Evolutionary conservation across 306 rosid genomes (phyloP), one percentile per base, ranked within the genome.

Genomic region (Urtica urens): DNA sequence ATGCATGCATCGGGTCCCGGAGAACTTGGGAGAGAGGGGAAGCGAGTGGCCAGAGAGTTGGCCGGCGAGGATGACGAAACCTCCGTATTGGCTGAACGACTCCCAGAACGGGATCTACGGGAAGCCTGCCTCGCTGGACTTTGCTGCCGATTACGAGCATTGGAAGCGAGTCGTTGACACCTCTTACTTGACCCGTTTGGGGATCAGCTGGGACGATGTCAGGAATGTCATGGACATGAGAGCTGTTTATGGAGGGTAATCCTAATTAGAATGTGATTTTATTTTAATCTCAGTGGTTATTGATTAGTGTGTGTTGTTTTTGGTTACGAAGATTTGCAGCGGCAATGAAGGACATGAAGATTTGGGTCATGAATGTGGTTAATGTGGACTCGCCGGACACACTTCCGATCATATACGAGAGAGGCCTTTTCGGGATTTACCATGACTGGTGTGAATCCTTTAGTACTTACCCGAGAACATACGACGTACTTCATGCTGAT

Each of bases 391-490:
- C 94, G 57, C 83, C 93, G 0, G 93, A 85, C 30, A 90, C 99
- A 31, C 92, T 90, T 43, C 93, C 93, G 5, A 76, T 90, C 38
- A 90, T 90, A 71, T 85, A 59, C 18, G 99, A 85, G 67, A 81
- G 94, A 0, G 95, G 99, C 39, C 94, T 90, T 63, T 85, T 85
- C 1, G 95, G 99, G 18, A 90, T 90, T 51, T 90, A 85, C 65
- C 95, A 92, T 53, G 96, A 92, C 7, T 85, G 96, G 99, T 85
- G 99, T 41, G 86, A 92, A 72, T 85, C 96, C 51, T 85, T 85
- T 56, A 85, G 93, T 78, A 81, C 96, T 0, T 92, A 85, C 55
- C 96, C 99, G 28, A 68, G 96, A 75, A 55, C 73, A 49, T 92
- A 79, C 63, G 99, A 92, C 68, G 68, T 82, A 6, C 66, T 90